These are phyloP conservation scores for Termitomyces eurrhizus DNA, from an alignment of 768 basidiomycete species.

Conservation along the genomic window DNA sequence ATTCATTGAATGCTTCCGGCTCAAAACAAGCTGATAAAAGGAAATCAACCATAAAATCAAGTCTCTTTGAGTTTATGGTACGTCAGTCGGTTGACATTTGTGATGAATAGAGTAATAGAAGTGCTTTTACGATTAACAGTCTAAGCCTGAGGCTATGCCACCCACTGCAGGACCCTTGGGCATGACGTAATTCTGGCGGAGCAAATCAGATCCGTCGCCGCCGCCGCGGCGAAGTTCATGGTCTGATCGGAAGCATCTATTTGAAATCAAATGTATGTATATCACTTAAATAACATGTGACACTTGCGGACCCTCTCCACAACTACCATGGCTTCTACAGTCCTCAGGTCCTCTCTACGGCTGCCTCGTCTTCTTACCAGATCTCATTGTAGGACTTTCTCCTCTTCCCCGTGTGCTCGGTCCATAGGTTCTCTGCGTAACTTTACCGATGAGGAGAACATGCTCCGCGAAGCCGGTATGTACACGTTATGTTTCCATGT, in stretches of 20 bases:
- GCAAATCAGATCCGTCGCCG: no score
- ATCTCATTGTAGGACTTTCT: conserved; percentile 27
- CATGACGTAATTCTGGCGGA: no score
- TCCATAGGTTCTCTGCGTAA: conserved; percentile 62
- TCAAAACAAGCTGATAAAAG: no score
- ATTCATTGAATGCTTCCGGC: no score
- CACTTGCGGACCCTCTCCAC: not conserved
- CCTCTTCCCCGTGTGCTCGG: conserved; percentile 29
- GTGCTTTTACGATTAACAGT: no score
- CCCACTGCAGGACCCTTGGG: no score
- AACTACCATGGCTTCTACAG: conserved; percentile 14
- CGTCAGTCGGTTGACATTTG: no score
- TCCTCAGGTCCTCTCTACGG: conserved; percentile 15
- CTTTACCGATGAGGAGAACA: conserved; percentile 92
- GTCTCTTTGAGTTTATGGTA: no score
- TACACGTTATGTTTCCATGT: conserved; percentile 3
- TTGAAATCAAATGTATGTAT: not conserved
- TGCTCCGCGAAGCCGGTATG: conserved; percentile 88
- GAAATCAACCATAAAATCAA: no score
- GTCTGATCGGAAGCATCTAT: not conserved
- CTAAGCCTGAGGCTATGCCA: no score
- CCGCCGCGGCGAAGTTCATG: not conserved
- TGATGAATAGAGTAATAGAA: no score
- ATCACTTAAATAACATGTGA: conserved; percentile 11
- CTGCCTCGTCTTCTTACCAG: not conserved